Base-by-base conservation (phyloP, 768 basidiomycete genomes). In the Hypholoma fasciculare region DNA sequence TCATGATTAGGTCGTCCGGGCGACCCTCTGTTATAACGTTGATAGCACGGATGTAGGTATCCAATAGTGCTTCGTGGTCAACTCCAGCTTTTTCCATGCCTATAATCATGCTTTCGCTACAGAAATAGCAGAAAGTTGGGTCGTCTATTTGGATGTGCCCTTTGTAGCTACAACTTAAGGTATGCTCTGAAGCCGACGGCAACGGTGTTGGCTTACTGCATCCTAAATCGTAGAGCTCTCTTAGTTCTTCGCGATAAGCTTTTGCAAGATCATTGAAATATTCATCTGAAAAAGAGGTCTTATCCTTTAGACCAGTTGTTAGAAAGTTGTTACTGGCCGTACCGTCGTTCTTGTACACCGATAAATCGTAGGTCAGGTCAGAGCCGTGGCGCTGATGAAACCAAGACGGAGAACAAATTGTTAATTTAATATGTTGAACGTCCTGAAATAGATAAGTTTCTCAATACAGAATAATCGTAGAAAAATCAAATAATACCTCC, bases 341-440 rank as follows among this genome's bases (percentile, higher is more conserved):
- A 82, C 85, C 82, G 65, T 89, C 87, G 65, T 76, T 81, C 46
- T 76, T 74, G 71, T 90, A 90, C 6, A 88, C 81, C 7, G 78
- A 74, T 43, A 78, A 74, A 58, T 82, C 82, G 64, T 85, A 87
- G 6, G 84, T 83, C 47, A 71, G 47, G 59, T 84, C 82, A 8
- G 76, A 78, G 50, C 88, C 88, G 66, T 87, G 86, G 23, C 84
- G 81, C 27, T 88, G 81, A 67, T 88, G 86, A 69, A 83, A 86
- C 86, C 87, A 88, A 37, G 85, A 84, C 3, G 89, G 89, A 0
- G 88, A 83, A 58, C 84, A 86, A 70, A 89, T 75, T 13, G 86
- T 90, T 58, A 91, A 65, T 69, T 93, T 92, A 69, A 91, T 80
- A 65, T 79, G 76, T 65, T 79, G 79, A 58, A 88, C 82, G 64